These are phyloP conservation scores for Lipomyces starkeyi DNA, from an alignment of 805 yeast species.

Conservation along the genomic window DNA sequence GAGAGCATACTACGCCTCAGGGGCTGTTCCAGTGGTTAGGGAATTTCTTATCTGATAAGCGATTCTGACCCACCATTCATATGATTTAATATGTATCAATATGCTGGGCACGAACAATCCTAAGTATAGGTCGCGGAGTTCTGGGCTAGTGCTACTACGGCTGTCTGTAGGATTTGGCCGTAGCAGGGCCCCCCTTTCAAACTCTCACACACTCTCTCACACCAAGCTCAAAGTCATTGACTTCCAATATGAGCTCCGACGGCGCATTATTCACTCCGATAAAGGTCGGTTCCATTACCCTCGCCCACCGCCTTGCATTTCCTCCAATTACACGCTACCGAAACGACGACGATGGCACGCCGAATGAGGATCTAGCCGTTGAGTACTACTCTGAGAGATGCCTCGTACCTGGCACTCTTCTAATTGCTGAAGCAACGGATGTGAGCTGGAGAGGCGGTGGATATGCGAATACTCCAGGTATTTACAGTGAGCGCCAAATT, in stretches of 20 bases:
- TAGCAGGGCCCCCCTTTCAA: too few relatives aligned
- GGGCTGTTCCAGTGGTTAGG: too few relatives aligned
- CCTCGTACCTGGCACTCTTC: conserved; percentile 59
- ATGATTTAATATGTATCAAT: too few relatives aligned
- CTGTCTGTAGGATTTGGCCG: too few relatives aligned
- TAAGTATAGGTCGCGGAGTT: too few relatives aligned
- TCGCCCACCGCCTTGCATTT: conserved; percentile 51
- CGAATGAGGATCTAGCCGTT: conserved; percentile 51
- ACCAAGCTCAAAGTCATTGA: background rate
- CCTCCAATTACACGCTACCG: conserved; percentile 63
- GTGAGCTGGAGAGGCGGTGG: conserved; percentile 53
- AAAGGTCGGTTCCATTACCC: conserved; percentile 41
- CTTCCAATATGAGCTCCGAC: conserved; percentile 7
- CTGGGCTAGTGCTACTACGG: too few relatives aligned
- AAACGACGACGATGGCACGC: conserved; percentile 36
- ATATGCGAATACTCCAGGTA: conserved; percentile 47
- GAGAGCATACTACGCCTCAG: too few relatives aligned
- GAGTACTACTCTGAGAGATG: conserved; percentile 65
- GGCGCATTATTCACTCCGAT: conserved; percentile 39
- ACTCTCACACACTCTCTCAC: too few relatives aligned
- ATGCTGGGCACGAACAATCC: too few relatives aligned
- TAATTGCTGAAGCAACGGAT: conserved; percentile 66
- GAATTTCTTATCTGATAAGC: too few relatives aligned
- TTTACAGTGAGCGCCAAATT: conserved; percentile 79
- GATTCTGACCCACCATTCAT: too few relatives aligned